A percentile compares a stretch with the other conserved stretches of the same genome.
Evolutionary conservation across 768 basidiomycete species (phyloP).

Genomic region (Pisolithus tinctorius): DNA sequence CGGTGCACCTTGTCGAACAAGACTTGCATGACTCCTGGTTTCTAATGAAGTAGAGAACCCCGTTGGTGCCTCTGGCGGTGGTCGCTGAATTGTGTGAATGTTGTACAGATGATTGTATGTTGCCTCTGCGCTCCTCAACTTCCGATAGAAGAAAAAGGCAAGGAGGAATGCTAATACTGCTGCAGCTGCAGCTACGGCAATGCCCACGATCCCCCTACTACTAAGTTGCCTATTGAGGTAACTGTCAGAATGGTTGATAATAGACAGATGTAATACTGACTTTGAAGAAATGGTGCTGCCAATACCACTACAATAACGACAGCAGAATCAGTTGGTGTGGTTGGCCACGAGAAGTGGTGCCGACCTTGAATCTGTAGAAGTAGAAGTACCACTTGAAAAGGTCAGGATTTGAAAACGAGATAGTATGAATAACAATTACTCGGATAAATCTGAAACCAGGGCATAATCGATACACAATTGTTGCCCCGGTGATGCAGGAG

Average conservation of each 20-base stretch:
- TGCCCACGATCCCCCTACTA: background rate
- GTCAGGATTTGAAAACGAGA: background rate
- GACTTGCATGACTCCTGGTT: background rate
- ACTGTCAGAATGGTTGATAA: background rate
- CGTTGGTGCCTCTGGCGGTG: background rate
- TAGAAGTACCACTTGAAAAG: background rate
- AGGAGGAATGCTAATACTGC: background rate
- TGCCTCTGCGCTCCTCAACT: background rate
- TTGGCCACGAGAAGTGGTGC: background rate
- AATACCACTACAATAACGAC: background rate
- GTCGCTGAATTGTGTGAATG: background rate
- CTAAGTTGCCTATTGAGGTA: background rate
- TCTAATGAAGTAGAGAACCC: background rate
- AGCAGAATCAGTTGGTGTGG: background rate
- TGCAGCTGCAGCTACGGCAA: background rate
- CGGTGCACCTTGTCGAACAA: background rate
- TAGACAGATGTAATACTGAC: background rate
- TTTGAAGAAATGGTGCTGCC: background rate
- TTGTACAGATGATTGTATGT: background rate
- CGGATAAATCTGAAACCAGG: slow-evolving; percentile 11
- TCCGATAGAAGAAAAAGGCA: background rate
- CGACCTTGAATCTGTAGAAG: background rate
- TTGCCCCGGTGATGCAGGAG: slow-evolving; percentile 13
- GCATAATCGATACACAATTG: slow-evolving; percentile 31
- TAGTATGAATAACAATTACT: slow-evolving; percentile 4